phyloP scores from a whole-genome alignment of 2,329 filamentous ascomycete species.

The Fusarium haematococcum region DNA sequence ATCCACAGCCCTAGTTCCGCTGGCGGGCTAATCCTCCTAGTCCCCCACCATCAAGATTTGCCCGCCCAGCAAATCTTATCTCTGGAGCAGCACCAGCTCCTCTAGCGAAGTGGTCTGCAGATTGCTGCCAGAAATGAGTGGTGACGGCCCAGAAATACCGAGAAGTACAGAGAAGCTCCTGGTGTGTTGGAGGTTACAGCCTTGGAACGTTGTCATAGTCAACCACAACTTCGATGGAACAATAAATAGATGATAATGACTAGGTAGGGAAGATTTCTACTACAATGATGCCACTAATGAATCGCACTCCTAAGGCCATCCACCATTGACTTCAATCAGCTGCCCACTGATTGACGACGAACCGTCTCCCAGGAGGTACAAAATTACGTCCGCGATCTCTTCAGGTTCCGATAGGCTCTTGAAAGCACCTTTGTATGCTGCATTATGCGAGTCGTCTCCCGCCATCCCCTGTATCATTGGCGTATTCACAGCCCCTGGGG shows the following conservation, averaged over 20 bases:
- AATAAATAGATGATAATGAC: not conserved
- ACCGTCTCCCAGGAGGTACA: not conserved
- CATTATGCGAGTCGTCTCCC: not conserved
- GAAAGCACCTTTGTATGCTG: not conserved
- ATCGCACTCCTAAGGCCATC: not conserved
- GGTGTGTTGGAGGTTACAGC: not conserved
- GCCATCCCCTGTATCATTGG: not conserved
- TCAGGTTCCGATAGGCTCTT: not conserved
- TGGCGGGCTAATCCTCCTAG: too few species aligned
- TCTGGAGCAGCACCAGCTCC: too few species aligned
- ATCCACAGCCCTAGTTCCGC: too few species aligned
- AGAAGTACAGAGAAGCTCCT: not conserved
- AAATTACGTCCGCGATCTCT: not conserved
- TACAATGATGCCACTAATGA: not conserved
- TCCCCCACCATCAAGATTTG: too few species aligned
- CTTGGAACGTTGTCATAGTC: not conserved
- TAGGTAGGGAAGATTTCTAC: not conserved
- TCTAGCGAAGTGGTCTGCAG: too few species aligned
- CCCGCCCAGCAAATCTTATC: too few species aligned
- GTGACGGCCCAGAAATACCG: not conserved
- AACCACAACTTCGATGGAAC: not conserved
- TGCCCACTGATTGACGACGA: not conserved
- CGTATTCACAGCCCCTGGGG: not conserved
- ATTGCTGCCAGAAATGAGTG: too few species aligned
- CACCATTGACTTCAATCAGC: not conserved